Evolutionary conservation across 1,284 basidiomycete species (phyloP).

Genomic region (Trichosporon faecale): DNA sequence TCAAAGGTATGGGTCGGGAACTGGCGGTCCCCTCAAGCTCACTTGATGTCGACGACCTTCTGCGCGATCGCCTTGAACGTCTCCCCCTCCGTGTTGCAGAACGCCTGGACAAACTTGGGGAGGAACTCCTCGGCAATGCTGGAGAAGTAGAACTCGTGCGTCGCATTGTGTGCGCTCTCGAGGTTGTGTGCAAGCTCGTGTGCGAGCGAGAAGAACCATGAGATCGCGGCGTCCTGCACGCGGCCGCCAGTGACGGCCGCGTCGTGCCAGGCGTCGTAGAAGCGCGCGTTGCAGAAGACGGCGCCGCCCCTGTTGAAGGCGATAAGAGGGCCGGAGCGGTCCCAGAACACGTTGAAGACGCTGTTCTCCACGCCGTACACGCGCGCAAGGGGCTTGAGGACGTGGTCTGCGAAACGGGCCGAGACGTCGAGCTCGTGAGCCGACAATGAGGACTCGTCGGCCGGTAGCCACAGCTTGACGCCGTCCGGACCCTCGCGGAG

Average conservation of each 20-base stretch:
- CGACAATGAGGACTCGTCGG: conserved; percentile 29
- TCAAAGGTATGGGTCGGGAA: no score
- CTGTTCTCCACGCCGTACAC: conserved; percentile 53
- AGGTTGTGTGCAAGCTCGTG: conserved; percentile 58
- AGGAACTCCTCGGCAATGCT: conserved; percentile 73
- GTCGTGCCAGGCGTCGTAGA: conserved; percentile 76
- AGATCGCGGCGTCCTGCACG: conserved; percentile 63
- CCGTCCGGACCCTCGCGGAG: background rate
- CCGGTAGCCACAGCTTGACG: background rate
- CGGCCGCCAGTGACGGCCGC: conserved; percentile 2
- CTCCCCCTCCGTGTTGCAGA: background rate
- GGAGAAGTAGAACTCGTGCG: conserved; percentile 90
- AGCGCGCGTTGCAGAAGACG: conserved; percentile 85
- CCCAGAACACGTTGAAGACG: conserved; percentile 83
- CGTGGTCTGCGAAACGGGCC: conserved; percentile 64
- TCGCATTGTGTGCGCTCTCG: conserved; percentile 52
- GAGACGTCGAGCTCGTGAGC: conserved; percentile 32
- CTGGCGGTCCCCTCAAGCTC: no score
- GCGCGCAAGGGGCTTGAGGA: conserved; percentile 51
- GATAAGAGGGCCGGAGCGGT: conserved; percentile 73
- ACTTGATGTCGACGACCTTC: background rate
- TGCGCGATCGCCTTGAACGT: background rate
- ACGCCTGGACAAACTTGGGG: conserved; percentile 24
- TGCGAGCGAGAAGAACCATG: conserved; percentile 84
- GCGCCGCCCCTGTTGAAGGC: conserved; percentile 91